phyloP scores from a whole-genome alignment of 2,329 filamentous ascomycete genomes.

The Mariannaea sp. region DNA sequence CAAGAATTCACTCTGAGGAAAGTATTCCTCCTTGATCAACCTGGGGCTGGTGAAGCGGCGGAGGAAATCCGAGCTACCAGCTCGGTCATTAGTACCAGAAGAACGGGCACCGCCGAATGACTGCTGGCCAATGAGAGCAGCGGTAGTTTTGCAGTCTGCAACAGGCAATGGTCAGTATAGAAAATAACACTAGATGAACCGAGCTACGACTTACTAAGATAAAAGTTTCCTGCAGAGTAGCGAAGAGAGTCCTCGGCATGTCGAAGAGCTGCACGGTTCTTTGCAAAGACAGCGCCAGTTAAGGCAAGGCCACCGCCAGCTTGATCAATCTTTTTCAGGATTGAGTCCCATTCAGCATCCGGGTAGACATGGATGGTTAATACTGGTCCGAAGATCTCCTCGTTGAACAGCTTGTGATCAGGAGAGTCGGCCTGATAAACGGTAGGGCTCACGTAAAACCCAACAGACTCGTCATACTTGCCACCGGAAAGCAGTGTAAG shows the following conservation, averaged over 20 bases:
- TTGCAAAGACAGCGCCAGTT: conserved; percentile 56
- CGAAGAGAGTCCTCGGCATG: conserved; percentile 56
- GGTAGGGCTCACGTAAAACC: conserved; percentile 84
- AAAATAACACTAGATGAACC: not conserved
- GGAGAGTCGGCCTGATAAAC: conserved; percentile 77
- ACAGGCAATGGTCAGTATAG: fast-evolving
- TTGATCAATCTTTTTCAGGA: conserved; percentile 46
- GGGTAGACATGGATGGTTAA: conserved; percentile 78
- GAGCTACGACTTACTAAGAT: conserved; percentile 51
- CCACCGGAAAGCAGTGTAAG: conserved; percentile 77
- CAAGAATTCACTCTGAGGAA: conserved; percentile 45
- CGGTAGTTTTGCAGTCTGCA: conserved; percentile 59
- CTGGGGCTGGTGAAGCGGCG: conserved; percentile 56
- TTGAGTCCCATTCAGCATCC: conserved; percentile 55
- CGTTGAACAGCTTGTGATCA: conserved; percentile 72
- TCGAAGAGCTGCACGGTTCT: conserved; percentile 52
- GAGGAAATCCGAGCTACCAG: conserved; percentile 56
- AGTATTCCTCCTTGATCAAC: conserved; percentile 58
- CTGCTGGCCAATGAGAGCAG: conserved; percentile 60
- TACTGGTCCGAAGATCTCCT: conserved; percentile 83
- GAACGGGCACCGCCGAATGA: conserved; percentile 58
- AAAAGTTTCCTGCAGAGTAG: conserved; percentile 62
- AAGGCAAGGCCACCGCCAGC: conserved; percentile 51
- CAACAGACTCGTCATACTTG: conserved; percentile 74
- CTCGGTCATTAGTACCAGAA: conserved; percentile 62